A percentile compares a stretch with the other conserved stretches of the same genome.
phyloP scores from a whole-genome alignment of 345 rosid species.

The Brassica juncea region DNA sequence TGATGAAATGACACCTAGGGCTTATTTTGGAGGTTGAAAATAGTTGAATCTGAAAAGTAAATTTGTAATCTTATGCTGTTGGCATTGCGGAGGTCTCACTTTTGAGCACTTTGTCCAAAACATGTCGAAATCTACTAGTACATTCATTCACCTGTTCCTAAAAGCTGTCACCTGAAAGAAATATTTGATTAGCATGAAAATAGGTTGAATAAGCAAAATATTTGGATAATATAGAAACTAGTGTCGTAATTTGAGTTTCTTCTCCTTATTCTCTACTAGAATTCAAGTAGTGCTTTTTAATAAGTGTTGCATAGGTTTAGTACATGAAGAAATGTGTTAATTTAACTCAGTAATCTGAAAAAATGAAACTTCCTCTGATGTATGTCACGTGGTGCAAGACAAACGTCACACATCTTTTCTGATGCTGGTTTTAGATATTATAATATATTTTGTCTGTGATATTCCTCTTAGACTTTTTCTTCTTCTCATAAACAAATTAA shows the following conservation, averaged over 20 bases:
- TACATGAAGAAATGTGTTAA: constrained; percentile 2
- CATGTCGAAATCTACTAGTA: not conserved
- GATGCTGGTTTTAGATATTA: constrained; percentile 11
- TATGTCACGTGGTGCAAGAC: constrained; percentile 2
- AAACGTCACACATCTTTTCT: not conserved
- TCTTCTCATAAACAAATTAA: not conserved
- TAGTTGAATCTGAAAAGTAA: constrained; percentile 15
- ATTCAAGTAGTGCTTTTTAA: not conserved
- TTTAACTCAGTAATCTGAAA: not conserved
- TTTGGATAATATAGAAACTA: not conserved
- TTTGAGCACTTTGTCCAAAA: not conserved
- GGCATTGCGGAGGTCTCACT: not conserved
- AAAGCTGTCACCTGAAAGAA: constrained; percentile 2
- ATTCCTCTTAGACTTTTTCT: not conserved
- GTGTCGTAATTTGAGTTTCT: not conserved
- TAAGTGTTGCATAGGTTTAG: not conserved
- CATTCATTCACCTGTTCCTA: not conserved
- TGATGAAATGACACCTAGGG: not conserved
- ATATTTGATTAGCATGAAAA: not conserved
- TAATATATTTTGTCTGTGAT: constrained; percentile 1
- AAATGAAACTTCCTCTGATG: not conserved
- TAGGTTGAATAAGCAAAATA: not conserved
- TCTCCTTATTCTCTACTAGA: too few species aligned
- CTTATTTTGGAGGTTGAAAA: not conserved
- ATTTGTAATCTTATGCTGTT: not conserved